Conservation (phyloP, 2,329 filamentous ascomycete genomes). For the Blastomyces parvus region DNA sequence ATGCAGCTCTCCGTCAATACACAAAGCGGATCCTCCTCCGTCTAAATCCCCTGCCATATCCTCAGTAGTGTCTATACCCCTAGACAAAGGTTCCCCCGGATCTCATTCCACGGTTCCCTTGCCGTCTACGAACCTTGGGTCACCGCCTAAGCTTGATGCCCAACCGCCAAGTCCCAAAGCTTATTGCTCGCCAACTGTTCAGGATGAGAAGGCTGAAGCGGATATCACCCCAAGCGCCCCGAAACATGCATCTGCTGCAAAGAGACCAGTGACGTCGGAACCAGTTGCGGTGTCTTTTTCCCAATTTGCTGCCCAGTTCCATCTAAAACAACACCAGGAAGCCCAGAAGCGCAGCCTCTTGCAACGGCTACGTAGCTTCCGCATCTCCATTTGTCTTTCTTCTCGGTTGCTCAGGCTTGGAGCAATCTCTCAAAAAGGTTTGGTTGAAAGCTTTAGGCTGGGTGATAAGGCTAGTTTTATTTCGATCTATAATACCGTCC, state of each 20-base stretch:
- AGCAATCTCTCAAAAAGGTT: constrained; percentile 34
- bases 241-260: constrained; percentile 19
- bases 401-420: constrained; percentile 35
- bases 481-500: constrained; percentile 35
- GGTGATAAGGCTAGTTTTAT: constrained; percentile 39
- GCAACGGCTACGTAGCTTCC: constrained; percentile 32
- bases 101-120: constrained; percentile 6
- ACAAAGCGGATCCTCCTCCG: constrained; percentile 16
- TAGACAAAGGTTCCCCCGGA: neutral
- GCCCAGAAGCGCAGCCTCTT: constrained; percentile 33
- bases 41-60: constrained; percentile 21
- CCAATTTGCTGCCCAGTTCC: constrained; percentile 36
- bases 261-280: constrained; percentile 14
- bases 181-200: neutral
- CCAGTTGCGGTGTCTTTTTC: constrained; percentile 31
- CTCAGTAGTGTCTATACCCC: constrained; percentile 16
- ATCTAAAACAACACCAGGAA: constrained; percentile 35
- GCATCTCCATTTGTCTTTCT: constrained; percentile 36
- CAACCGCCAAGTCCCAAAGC: constrained; percentile 1
- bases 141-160: constrained; percentile 2
- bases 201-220: neutral
- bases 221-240: constrained; percentile 13
- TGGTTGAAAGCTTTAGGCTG: constrained; percentile 38
- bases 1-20: constrained; percentile 27
- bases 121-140: constrained; percentile 3